Evolutionary conservation across 352 stramenopile genomes (phyloP), one percentile per base, ranked within the genome.

Genomic region (Phytophthora vignae): DNA sequence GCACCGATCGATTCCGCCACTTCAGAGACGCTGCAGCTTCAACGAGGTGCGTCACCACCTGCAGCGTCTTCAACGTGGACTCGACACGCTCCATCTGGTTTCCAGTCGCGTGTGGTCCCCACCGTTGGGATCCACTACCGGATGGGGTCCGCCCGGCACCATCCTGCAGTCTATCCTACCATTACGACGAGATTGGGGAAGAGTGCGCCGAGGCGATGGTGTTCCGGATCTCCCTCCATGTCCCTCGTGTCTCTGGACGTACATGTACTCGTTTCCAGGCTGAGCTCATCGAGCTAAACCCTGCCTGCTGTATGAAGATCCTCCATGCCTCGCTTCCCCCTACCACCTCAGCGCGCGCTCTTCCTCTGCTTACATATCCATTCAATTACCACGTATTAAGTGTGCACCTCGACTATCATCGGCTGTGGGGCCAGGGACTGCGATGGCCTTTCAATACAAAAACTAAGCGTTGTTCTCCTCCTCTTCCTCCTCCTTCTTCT

Each of bases 361-460:
- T 21, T 48, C 40, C 14, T 19, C 40, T 48, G 7, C 19, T 62
- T 62, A 62, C 38, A 42, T 54, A 33, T 54, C 56, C 21, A 62
- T 62, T 62, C 38, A 62, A 62, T 62, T 62, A 62, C 2, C 22
- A 38, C 15, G 10, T 7, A 53, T 25, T 21, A 48, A 21, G 36
- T 25, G 55, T n/a, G 36, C 36, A 61, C 25, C 33, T 61, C 33
- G 36, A 61, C 36, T 61, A 61, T 52, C 55, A 44, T 38, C 50
- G 14, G 14, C 21, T 36, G 31, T 25, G 19, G 14, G 3, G 38
- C 56, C 36, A 50, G 7, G 56, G 22, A 53, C 11, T 31, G 6
- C 17, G 19, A 54, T 25, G 14, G 3, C 11, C 7, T 14, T 38
- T 58, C 33, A 15, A 40, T 27, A 27, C 22, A 1, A 36, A 25